Conservation (phyloP, 2,329 filamentous ascomycete species). For the Leptographium lundbergii region DNA sequence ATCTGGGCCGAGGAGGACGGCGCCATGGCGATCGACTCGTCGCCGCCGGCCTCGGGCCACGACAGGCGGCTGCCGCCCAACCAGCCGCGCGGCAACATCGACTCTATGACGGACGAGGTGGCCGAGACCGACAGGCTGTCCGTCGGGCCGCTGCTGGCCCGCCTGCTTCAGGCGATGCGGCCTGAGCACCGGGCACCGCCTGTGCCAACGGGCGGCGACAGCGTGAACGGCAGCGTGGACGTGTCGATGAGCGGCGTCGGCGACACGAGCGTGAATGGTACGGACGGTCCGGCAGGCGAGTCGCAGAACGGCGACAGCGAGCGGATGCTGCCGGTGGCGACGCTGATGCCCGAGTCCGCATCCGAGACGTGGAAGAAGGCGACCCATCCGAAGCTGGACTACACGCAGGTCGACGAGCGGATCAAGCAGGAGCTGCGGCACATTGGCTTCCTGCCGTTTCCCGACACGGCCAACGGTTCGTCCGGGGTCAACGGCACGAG, state of each 20-base stretch:
- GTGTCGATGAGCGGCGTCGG: background rate
- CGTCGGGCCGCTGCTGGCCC: conserved; percentile 71
- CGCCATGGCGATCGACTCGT: conserved; percentile 57
- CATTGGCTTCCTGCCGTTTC: conserved; percentile 66
- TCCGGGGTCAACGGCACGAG: conserved; percentile 14
- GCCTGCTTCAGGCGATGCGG: conserved; percentile 68
- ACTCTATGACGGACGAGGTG: conserved; percentile 76
- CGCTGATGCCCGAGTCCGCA: conserved; percentile 66
- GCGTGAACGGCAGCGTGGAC: conserved; percentile 40
- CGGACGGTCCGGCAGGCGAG: conserved; percentile 16
- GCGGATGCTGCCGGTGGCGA: conserved; percentile 50
- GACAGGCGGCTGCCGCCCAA: conserved; percentile 63
- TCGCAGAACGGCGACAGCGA: conserved; percentile 33
- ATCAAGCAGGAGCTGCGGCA: conserved; percentile 83
- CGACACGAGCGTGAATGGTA: background rate
- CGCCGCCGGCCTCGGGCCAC: conserved; percentile 25
- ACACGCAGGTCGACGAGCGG: conserved; percentile 76
- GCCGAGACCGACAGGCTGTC: conserved; percentile 83
- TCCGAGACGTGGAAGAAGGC: conserved; percentile 70
- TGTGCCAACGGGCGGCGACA: conserved; percentile 40
- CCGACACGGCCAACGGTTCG: conserved; percentile 12
- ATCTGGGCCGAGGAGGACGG: conserved; percentile 93
- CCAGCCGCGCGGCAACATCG: conserved; percentile 71
- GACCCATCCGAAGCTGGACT: conserved; percentile 65
- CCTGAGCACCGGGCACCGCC: conserved; percentile 53